Percentiles rank a stretch among this genome's conserved stretches.
Evolutionary conservation across 1,284 basidiomycete genomes (phyloP).

Genomic region (Ceratobasidium sp.): DNA sequence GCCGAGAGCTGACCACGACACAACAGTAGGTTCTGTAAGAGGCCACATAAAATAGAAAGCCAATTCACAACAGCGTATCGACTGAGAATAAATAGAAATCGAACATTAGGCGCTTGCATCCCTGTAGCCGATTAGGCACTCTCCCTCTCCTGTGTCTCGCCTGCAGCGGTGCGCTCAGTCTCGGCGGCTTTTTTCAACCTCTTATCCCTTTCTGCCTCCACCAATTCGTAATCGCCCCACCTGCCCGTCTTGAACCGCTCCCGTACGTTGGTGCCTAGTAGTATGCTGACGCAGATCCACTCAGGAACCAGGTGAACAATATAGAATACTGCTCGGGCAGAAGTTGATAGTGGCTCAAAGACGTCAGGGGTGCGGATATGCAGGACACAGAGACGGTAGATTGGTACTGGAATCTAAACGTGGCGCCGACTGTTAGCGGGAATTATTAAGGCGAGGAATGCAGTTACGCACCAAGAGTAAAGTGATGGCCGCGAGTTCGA

Average conservation of each 20-base stretch:
- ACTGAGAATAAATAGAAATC: no score
- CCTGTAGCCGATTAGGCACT: no score
- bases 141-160: no score
- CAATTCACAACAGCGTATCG: no score
- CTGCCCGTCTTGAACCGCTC: conserved; percentile 19
- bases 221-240: conserved; percentile 33
- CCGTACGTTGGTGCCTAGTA: conserved; percentile 30
- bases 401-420: neutral
- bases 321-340: conserved; percentile 21
- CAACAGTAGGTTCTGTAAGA: no score
- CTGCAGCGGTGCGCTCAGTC: no score
- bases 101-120: no score
- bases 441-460: neutral
- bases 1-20: no score
- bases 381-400: conserved; percentile 30
- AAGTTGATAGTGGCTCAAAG: conserved; percentile 9
- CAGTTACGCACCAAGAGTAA: conserved; percentile 1
- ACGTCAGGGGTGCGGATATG: conserved; percentile 7
- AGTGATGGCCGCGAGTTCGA: conserved; percentile 5
- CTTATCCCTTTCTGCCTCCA: neutral
- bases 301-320: conserved; percentile 17
- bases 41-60: no score
- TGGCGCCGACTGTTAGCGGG: neutral
- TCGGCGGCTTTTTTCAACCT: neutral
- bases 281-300: conserved; percentile 26